Base-by-base conservation (phyloP, 2,329 filamentous ascomycete genomes). In the Apiospora saccharicola region DNA sequence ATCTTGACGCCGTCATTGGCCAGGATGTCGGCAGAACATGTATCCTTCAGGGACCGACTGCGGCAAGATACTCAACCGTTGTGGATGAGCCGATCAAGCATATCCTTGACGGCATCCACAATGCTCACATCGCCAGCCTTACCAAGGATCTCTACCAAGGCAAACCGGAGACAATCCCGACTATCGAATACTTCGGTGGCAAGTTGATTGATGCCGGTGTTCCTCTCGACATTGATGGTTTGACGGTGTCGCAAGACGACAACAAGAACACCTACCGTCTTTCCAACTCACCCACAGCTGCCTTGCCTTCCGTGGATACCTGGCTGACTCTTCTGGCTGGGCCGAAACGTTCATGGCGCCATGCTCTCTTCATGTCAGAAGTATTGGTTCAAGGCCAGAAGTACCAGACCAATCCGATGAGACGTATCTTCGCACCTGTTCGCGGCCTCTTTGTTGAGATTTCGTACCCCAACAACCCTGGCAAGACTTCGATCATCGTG, bases 1-100 rank as follows among this genome's bases (percentile, higher is more conserved):
- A 99, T 79, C 88, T 99, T 14, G 96, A 97, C 79, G 96, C 96
- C 71, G 95, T 99, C 72, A 95, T 98, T 74, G 96, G 89, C 77
- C 96, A 98, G 84, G 97, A 99, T 81, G 96, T 99, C 73, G 95
- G 94, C 75, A 91, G 97, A 80, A 98, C 95, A 64, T 98, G 95
- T 86, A 98, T 99, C 80, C 87, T 99, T 49, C 96, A 99, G 82
- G 97, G 96, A 24, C 96, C 96, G 6, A 95, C 95, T 85, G 93
- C 96, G 71, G 96, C 90, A 79, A 96, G 92, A 83, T 98, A 95
- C 85, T 97, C 95, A 0, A 98, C 90, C 53, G 88, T 93, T 74
- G 90, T 98, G 51, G 95, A 99, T 78, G 95, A 99, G 86, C 96
- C 96, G 0, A 92, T 98, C 82, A 93, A 98, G 85, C 92, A 97